Evolutionary conservation across 352 stramenopile genomes (phyloP).

Genomic region (Globisporangium sylvaticum): DNA sequence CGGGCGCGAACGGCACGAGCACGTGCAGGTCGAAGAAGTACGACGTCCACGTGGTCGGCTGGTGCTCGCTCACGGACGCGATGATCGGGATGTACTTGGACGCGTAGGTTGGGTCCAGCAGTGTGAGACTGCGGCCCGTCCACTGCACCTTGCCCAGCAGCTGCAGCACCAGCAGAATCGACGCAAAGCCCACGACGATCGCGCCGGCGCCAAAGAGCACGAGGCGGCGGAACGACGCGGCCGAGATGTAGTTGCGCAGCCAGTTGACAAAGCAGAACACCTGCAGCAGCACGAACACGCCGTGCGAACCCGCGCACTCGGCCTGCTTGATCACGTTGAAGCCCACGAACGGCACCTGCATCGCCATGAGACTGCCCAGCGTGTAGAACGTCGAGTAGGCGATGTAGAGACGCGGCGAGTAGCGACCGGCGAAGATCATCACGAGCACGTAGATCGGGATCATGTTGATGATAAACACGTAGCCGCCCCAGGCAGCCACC

Average conservation of each 20-base stretch:
- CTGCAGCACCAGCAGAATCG: conserved; percentile 71
- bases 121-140: conserved; percentile 87
- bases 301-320: conserved; percentile 76
- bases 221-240: conserved; percentile 68
- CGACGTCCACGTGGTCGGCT: conserved; percentile 92
- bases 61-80: conserved; percentile 91
- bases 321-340: conserved; percentile 93
- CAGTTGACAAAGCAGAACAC: conserved; percentile 76
- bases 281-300: conserved; percentile 94
- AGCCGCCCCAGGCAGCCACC: conserved; percentile 95
- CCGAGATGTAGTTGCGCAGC: conserved; percentile 71
- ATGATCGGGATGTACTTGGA: conserved; percentile 95
- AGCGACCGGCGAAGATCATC: conserved; percentile 92
- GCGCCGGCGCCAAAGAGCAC: conserved; percentile 57
- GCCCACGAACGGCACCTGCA: conserved; percentile 97
- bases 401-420: conserved; percentile 93
- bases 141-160: conserved; percentile 85
- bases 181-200: conserved; percentile 51
- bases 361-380: conserved; percentile 94
- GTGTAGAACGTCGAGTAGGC: conserved; percentile 97
- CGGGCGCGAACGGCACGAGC: conserved; percentile 87
- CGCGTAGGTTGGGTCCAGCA: conserved; percentile 90
- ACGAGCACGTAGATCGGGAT: conserved; percentile 95
- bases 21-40: conserved; percentile 94
- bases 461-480: conserved; percentile 99